Evolutionary conservation across 768 basidiomycete genomes (phyloP), one percentile per base, ranked within the genome.

Genomic region (Pleurotus giganteus): DNA sequence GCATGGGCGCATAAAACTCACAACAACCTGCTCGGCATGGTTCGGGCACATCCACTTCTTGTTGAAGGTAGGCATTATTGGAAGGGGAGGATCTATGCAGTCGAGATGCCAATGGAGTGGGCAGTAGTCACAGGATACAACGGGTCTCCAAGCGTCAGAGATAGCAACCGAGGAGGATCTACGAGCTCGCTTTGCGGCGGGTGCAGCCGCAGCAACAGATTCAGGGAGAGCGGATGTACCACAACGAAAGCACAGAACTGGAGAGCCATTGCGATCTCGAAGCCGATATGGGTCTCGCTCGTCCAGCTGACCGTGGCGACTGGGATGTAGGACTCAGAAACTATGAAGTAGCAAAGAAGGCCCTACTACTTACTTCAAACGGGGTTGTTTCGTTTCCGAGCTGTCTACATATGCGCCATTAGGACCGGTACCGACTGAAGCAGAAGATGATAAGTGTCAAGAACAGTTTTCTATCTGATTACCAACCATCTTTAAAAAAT

Each of bases 1-100:
- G 50, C 46, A 24, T 60, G 54, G 45, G 47, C 53, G 39, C 6
- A 13, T 54, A 42, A 32, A 39, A 75, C 92, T 70, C 66, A 96
- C 95, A 57, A 91, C 68, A 51, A 86, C 79, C 55, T 85, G 84
- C 60, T 97, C 94, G n/a, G 85, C 86, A 66, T 99, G 97, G 64
- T 96, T 93, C 6, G 97, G 97, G 69, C 97, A 99, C 94, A 96
- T 97, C 95, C 96, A 99, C 69, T 95, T 97, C 76, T 86, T 90
- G 60, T 84, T 84, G 55, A 88, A 84, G 11, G 88, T 80, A 2
- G 97, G 97, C 81, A 98, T 86, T 36, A 79, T 79, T 21, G 88
- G 75, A 56, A 96, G 73, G 6, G 97, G 97, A 13, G 96, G 97
- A 62, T 92, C 88, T 26, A 98, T 76, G 63, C 97, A 99, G 68